Base-by-base conservation (phyloP, 2,329 filamentous ascomycete genomes). In the Didymella sp. region DNA sequence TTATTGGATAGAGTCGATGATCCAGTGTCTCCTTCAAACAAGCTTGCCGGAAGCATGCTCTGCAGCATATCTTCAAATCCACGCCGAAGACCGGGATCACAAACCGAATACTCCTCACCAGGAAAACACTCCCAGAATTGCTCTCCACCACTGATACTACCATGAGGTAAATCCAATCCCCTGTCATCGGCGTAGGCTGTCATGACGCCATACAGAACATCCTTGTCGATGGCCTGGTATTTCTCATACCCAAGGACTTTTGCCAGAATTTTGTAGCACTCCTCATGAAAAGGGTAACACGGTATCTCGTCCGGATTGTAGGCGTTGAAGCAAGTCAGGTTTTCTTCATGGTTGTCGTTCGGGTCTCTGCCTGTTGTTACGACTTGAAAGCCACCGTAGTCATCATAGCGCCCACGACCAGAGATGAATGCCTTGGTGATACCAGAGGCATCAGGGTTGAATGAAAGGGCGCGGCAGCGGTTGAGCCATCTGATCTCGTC, bases 91-190 rank as follows among this genome's bases (percentile, higher is more conserved):
- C 37, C 25, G 15, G 62, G 66, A 28, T 59, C 40, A n/a, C 30
- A 42, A 2, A 64, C 56, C 13, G 40, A 22, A 33, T 59, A 61
- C 59, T 70, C 67, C 46, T 68, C 59, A 2, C 67, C 67, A 2
- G 57, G 21, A 2, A 22, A 11, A 25, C 54, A 67, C 1, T 35
- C 8, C 63, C 63, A 69, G 25, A 43, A 59, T 43, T 69, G 59
- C 4, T 59, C 58, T 4, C 31, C 43, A 17, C 54, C 27, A 8
- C 11, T 24, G 12, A 51, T 42, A 1, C 41, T 19, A 6, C 61
- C 61, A 31, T 68, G 69, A 24, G 67, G 54, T 8, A 68, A 40
- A 7, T 45, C 7, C 3, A 68, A 43, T 22, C 43, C 31, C 13
- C 51, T 42, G 13, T 61, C 56, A 11, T 56, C 47, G 2, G 52